A percentile compares a stretch with the other conserved stretches of the same genome.
phyloP scores from a whole-genome alignment of 78 protist species.

The Cyanophora paradoxa region DNA sequence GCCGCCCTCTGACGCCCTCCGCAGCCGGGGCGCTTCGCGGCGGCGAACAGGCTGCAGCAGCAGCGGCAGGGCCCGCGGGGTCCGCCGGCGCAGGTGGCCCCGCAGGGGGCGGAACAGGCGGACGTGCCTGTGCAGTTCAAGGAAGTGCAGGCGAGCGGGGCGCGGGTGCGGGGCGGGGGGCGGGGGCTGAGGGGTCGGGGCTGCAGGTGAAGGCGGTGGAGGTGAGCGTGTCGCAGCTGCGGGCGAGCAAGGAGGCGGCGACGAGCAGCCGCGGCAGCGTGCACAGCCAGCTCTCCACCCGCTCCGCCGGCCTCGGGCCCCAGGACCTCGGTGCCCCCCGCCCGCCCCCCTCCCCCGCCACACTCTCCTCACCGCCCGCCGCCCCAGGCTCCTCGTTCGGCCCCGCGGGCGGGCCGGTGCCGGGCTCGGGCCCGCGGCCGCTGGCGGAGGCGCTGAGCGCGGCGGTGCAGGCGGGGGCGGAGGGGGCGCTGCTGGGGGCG shows the following conservation, averaged over 20 bases:
- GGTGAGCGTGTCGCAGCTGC: conserved; percentile 21
- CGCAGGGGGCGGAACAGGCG: neutral
- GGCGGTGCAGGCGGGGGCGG: too few relatives aligned
- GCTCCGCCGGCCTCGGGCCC: too few relatives aligned
- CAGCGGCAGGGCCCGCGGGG: conserved; percentile 4
- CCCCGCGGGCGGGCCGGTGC: too few relatives aligned
- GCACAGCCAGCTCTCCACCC: too few relatives aligned
- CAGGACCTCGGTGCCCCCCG: too few relatives aligned
- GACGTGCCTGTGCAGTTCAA: conserved; percentile 25
- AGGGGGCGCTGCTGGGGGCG: too few relatives aligned
- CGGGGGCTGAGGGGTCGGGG: neutral
- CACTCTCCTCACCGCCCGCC: too few relatives aligned
- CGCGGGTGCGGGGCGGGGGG: neutral
- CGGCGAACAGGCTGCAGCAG: neutral
- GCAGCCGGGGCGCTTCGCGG: conserved; percentile 11
- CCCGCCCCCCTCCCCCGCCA: too few relatives aligned
- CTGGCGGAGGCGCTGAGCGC: too few relatives aligned
- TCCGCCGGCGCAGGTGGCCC: neutral
- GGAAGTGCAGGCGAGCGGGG: conserved; percentile 18
- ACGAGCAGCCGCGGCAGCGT: neutral
- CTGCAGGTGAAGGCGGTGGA: conserved; percentile 4
- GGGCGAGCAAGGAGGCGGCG: conserved; percentile 6
- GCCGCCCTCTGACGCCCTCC: neutral
- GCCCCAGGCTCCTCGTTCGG: too few relatives aligned
- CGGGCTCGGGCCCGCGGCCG: too few relatives aligned